phyloP scores from a whole-genome alignment of 768 basidiomycete species.

The Agaricus sinodeliciosus region DNA sequence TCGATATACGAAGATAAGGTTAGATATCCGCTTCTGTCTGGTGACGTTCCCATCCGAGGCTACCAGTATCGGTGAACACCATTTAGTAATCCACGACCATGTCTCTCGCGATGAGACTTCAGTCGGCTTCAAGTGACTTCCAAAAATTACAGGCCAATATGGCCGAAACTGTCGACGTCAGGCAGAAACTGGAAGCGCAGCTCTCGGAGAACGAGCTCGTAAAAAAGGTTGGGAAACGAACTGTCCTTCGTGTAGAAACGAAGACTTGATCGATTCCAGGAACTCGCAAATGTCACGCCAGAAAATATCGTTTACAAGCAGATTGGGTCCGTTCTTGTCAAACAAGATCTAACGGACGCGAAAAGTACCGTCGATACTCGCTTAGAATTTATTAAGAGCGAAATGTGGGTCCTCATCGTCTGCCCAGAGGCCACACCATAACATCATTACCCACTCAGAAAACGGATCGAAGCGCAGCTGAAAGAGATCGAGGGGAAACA shows the following conservation, averaged over 20 bases:
- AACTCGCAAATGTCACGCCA: slow-evolving; percentile 68
- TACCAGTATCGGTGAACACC: not conserved
- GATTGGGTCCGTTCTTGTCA: slow-evolving; percentile 84
- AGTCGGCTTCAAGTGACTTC: slow-evolving; percentile 66
- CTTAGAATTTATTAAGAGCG: slow-evolving; percentile 78
- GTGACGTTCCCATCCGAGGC: not conserved
- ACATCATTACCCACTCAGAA: slow-evolving; percentile 25
- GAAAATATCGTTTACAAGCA: slow-evolving; percentile 86
- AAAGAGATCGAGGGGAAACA: slow-evolving; percentile 71
- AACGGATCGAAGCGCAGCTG: slow-evolving; percentile 76
- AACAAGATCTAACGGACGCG: slow-evolving; percentile 85
- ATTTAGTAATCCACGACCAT: slow-evolving; percentile 22
- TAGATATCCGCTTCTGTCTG: not conserved
- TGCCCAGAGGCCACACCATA: slow-evolving; percentile 1
- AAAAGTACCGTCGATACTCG: slow-evolving; percentile 85
- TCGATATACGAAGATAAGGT: not conserved
- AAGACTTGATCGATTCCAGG: slow-evolving; percentile 40
- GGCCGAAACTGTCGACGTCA: slow-evolving; percentile 64
- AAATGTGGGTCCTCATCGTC: slow-evolving; percentile 57
- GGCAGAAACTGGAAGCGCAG: slow-evolving; percentile 87
- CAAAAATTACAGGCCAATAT: slow-evolving; percentile 79
- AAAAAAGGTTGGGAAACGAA: slow-evolving; percentile 53
- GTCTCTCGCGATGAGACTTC: slow-evolving; percentile 56
- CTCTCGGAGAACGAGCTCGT: slow-evolving; percentile 89
- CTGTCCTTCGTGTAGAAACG: not conserved